These are phyloP conservation scores for Phytophthora meadii DNA, from an alignment of 352 stramenopile species.

Conservation along the genomic window DNA sequence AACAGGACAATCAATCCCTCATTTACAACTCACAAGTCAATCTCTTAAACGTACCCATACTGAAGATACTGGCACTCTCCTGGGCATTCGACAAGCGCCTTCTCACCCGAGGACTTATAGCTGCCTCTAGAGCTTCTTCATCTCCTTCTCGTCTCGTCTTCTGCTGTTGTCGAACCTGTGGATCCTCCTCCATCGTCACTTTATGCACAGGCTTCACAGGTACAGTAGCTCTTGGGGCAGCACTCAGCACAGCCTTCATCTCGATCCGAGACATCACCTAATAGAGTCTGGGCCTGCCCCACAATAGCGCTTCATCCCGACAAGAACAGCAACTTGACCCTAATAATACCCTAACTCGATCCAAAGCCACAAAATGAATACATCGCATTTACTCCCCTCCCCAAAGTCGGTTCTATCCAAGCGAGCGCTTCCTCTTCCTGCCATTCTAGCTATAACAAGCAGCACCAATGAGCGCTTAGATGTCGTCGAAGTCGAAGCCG, in stretches of 20 bases:
- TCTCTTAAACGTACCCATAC: slow-evolving; percentile 47
- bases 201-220: slow-evolving; percentile 22
- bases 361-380: slow-evolving; percentile 43
- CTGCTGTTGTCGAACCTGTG: slow-evolving; percentile 30
- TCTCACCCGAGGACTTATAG: slow-evolving; percentile 65
- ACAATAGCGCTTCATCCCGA: background rate
- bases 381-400: slow-evolving; percentile 34
- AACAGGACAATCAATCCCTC: background rate
- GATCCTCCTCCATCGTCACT: slow-evolving; percentile 19
- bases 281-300: too few species aligned
- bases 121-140: slow-evolving; percentile 21
- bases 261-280: too few species aligned
- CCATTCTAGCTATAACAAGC: slow-evolving; percentile 30
- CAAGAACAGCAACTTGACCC: slow-evolving; percentile 13
- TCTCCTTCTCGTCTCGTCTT: slow-evolving; percentile 15
- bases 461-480: slow-evolving; percentile 55
- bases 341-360: slow-evolving; percentile 15
- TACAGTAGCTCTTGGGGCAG: slow-evolving; percentile 1
- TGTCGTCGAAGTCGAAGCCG: slow-evolving; percentile 92
- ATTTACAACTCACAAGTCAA: background rate
- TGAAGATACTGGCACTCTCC: slow-evolving; percentile 77
- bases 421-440: slow-evolving; percentile 16
- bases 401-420: slow-evolving; percentile 18
- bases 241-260: slow-evolving; percentile 20
- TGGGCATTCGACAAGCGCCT: slow-evolving; percentile 80